These are phyloP conservation scores for Cylindrodendrum hubeiense DNA, from an alignment of 2,329 filamentous ascomycete genomes.

Conservation along the genomic window DNA sequence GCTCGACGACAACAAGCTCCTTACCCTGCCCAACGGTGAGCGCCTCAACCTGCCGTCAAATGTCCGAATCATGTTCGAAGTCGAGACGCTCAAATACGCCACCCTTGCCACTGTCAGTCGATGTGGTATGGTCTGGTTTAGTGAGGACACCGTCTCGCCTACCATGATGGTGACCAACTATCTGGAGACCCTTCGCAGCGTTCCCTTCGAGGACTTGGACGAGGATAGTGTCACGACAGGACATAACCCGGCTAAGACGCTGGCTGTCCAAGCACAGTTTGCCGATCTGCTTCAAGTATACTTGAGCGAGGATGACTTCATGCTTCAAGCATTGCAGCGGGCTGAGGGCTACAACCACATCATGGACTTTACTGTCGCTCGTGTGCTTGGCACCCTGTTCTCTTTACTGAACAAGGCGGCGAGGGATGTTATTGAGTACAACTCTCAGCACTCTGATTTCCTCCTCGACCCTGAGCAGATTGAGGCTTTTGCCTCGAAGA, in stretches of 20 bases:
- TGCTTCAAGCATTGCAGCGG: slow-evolving; percentile 80
- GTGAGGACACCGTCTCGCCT: slow-evolving; percentile 94
- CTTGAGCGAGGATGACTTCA: slow-evolving; percentile 83
- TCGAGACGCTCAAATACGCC: slow-evolving; percentile 96
- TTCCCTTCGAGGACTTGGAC: slow-evolving; percentile 94
- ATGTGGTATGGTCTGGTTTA: slow-evolving; percentile 99
- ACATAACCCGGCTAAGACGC: slow-evolving; percentile 81
- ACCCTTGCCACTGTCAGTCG: slow-evolving; percentile 99
- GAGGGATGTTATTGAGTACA: slow-evolving; percentile 94
- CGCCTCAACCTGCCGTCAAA: slow-evolving; percentile 94
- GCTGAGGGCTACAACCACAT: slow-evolving; percentile 90
- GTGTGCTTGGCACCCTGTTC: slow-evolving; percentile 92
- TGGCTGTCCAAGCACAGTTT: slow-evolving; percentile 82
- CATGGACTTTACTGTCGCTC: slow-evolving; percentile 96
- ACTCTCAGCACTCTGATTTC: slow-evolving; percentile 93
- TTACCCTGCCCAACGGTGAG: slow-evolving; percentile 97
- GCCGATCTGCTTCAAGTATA: slow-evolving; percentile 83
- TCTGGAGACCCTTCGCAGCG: slow-evolving; percentile 82
- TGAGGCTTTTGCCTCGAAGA: slow-evolving; percentile 92
- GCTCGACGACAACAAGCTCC: slow-evolving; percentile 97
- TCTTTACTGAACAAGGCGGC: slow-evolving; percentile 95
- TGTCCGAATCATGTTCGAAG: slow-evolving; percentile 99
- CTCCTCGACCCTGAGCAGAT: slow-evolving; percentile 90
- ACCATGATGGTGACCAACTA: slow-evolving; percentile 95
- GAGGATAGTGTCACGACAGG: slow-evolving; percentile 87